Percentiles rank a stretch among this genome's conserved stretches.
These are phyloP conservation scores for Colletotrichum horii DNA, from an alignment of 2,329 filamentous ascomycete genomes.

Conservation along the genomic window DNA sequence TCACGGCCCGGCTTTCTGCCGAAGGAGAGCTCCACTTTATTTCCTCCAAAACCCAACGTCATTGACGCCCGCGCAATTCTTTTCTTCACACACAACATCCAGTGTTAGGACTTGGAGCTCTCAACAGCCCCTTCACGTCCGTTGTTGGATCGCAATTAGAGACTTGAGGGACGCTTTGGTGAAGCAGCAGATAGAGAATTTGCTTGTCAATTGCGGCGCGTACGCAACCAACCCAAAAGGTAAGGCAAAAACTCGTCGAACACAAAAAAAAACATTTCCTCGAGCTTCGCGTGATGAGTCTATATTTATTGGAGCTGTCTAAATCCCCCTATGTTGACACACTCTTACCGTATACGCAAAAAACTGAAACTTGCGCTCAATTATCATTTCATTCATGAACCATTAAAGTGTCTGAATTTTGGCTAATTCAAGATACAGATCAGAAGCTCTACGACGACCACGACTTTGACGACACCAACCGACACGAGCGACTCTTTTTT, in stretches of 20 bases:
- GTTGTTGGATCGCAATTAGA: background rate
- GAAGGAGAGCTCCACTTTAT: background rate
- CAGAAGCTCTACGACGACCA: background rate
- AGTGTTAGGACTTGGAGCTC: background rate
- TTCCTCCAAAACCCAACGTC: constrained; percentile 10
- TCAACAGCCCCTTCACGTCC: background rate
- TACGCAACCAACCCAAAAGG: background rate
- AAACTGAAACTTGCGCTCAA: constrained; percentile 36
- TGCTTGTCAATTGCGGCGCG: background rate
- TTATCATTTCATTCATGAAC: background rate
- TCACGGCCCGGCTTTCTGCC: constrained; percentile 2
- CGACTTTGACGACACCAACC: background rate
- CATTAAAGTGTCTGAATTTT: background rate
- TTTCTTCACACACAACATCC: background rate
- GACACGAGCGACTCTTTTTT: constrained; percentile 25
- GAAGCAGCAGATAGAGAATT: background rate
- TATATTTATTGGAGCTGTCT: constrained; percentile 80
- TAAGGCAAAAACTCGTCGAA: constrained; percentile 6
- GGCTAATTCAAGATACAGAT: constrained; percentile 17
- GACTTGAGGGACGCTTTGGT: background rate
- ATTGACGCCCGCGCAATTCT: background rate
- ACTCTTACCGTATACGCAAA: constrained; percentile 63
- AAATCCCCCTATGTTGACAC: constrained; percentile 66
- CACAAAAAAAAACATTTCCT: background rate
- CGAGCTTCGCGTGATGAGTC: constrained; percentile 44